Base-by-base conservation (phyloP, 2,329 filamentous ascomycete species). In the Helicocarpus griseus region DNA sequence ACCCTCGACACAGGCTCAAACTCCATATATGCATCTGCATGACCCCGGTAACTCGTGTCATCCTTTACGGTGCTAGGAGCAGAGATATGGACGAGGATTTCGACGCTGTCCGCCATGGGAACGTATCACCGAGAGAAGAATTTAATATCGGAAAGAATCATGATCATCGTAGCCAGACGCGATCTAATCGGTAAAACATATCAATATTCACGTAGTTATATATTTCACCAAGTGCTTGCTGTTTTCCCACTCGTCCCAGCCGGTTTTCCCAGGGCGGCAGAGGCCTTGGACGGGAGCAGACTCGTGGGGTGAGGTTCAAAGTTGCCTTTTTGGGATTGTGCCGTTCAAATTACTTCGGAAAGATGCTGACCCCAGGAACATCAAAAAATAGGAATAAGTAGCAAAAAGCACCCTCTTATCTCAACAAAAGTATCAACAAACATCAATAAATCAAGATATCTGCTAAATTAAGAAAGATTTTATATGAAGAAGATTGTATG, bases 21-120 rank as follows among this genome's bases (percentile, higher is more conserved):
- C 35, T 58, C 60, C 43, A 69, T 53, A 48, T 67, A 66, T 7
- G 69, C 65, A 48, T 62, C 60, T 39, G 69, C 67, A 31, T 71
- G 67, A 11, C 66, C 61, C 33, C 62, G 62, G 58, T 72, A 70
- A 49, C 61, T 63, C 29, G 61, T 62, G 59, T 73, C 69, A 53
- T 73, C 66, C 43, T 55, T 57, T 33, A 56, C 58, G 48, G 59
- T 62, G 56, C 67, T 66, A 28, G 68, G 64, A 17, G 70, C 70
- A 48, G 67, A 62, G 55, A 73, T 61, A 58, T 72, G 70, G 46
- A 71, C 66, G 50, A 72, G 66, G 51, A 72, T 65, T 59, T 72
- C 67, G 45, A 52, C 60, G 52, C 24, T 56, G 49, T 52, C 56
- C 56, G 58, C 64, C 41, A 47, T 46, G 11, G 28, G 19, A 47